These are phyloP conservation scores for Oryza meridionalis DNA, from an alignment of 176 grass and related monocot species.

Conservation along the genomic window DNA sequence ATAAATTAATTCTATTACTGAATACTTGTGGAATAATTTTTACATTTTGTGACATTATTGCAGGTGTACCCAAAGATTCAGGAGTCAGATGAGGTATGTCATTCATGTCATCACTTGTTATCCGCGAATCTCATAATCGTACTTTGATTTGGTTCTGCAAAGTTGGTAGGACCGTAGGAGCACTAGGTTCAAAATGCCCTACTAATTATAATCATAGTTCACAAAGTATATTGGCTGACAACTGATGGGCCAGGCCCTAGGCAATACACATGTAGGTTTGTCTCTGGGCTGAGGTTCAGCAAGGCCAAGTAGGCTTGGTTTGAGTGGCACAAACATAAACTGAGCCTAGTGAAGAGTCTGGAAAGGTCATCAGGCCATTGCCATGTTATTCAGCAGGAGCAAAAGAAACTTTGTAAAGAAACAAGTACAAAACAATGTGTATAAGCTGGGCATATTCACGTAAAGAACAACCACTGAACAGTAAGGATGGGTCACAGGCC, in stretches of 20 bases:
- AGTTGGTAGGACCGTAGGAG: background rate
- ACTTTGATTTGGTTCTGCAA: slow-evolving; percentile 28
- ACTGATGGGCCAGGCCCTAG: background rate
- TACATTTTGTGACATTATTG: slow-evolving; percentile 34
- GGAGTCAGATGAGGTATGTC: slow-evolving; percentile 73
- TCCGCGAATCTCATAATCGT: background rate
- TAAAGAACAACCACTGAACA: no score
- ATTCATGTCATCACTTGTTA: slow-evolving; percentile 18
- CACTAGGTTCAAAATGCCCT: background rate
- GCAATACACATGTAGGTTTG: background rate
- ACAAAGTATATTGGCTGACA: background rate
- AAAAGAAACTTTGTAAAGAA: no score
- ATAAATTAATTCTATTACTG: slow-evolving; percentile 14
- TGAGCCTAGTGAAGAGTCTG: background rate
- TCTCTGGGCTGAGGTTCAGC: background rate
- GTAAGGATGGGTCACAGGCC: no score
- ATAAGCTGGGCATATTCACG: no score
- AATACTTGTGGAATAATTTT: background rate
- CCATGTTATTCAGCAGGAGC: background rate
- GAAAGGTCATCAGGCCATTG: background rate
- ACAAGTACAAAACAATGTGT: no score
- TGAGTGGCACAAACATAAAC: background rate
- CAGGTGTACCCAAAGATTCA: slow-evolving; percentile 95
- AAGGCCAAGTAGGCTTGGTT: background rate
- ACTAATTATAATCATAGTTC: slow-evolving; percentile 6